phyloP scores from a whole-genome alignment of 768 basidiomycete species.

The Neoboletus magnificus region DNA sequence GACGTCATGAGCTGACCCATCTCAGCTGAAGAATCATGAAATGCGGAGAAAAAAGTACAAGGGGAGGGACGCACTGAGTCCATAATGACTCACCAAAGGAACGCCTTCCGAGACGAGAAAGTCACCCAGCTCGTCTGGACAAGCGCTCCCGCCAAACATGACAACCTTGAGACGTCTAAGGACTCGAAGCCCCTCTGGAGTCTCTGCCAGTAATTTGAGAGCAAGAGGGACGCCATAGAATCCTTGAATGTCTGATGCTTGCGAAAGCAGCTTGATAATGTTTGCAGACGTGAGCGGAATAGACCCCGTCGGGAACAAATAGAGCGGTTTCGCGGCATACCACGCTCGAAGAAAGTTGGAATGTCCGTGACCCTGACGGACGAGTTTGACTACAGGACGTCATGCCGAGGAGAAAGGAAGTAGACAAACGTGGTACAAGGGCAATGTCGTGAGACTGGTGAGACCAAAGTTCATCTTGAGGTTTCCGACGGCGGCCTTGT shows the following conservation, averaged over 20 bases:
- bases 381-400: not conserved
- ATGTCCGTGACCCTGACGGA: constrained; percentile 22
- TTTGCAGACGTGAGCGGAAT: constrained; percentile 46
- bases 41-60: not conserved
- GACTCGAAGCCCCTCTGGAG: constrained; percentile 40
- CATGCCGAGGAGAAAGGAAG: not conserved
- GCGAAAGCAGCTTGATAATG: constrained; percentile 37
- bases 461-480: constrained; percentile 31
- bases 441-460: constrained; percentile 22
- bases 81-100: constrained; percentile 47
- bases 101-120: constrained; percentile 47
- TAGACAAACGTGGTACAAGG: constrained; percentile 32
- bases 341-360: constrained; percentile 39
- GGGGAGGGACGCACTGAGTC: constrained; percentile 38
- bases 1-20: constrained; percentile 46
- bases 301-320: constrained; percentile 40
- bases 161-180: constrained; percentile 47
- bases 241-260: constrained; percentile 32
- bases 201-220: constrained; percentile 47
- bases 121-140: constrained; percentile 54
- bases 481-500: constrained; percentile 36
- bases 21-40: constrained; percentile 16
- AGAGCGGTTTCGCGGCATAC: constrained; percentile 40
- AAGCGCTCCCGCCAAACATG: constrained; percentile 48
- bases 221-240: constrained; percentile 38